A percentile compares a stretch with the other conserved stretches of the same genome.
Evolutionary conservation across 1,284 basidiomycete genomes (phyloP).

Genomic region (Irpex rosettiformis): DNA sequence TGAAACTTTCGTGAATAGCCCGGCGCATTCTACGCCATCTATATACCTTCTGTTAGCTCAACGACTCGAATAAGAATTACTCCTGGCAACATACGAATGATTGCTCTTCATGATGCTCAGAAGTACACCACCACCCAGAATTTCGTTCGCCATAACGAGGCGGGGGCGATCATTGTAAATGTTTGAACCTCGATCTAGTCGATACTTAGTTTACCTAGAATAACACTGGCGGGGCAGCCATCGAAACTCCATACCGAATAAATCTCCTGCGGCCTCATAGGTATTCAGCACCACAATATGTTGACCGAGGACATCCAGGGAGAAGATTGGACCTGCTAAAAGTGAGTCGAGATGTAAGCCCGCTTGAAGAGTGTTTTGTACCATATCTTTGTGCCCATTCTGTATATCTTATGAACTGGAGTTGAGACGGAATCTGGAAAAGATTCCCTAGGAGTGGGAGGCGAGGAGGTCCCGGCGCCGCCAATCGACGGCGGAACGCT

Average conservation of each 20-base stretch:
- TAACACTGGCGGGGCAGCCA: no score
- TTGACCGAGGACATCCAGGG: not conserved
- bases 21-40: constrained; percentile 3
- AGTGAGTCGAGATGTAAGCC: not conserved
- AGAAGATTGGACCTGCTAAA: not conserved
- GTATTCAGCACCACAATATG: not conserved
- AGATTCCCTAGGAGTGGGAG: not conserved
- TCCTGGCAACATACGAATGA: not conserved
- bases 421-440: not conserved
- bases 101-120: not conserved
- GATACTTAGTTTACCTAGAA: no score
- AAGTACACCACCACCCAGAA: constrained; percentile 20
- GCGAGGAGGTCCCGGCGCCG: not conserved
- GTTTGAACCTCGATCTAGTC: constrained; percentile 35
- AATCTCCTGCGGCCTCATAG: not conserved
- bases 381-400: constrained; percentile 2
- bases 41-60: not conserved
- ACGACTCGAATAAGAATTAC: not conserved
- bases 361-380: constrained; percentile 19
- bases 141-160: constrained; percentile 52
- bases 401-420: not conserved
- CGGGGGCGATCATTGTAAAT: constrained; percentile 63
- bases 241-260: not conserved
- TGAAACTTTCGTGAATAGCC: not conserved
- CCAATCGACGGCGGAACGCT: not conserved